Base-by-base conservation (phyloP, 2,329 filamentous ascomycete species). In the Trichoderma atrobrunneum region DNA sequence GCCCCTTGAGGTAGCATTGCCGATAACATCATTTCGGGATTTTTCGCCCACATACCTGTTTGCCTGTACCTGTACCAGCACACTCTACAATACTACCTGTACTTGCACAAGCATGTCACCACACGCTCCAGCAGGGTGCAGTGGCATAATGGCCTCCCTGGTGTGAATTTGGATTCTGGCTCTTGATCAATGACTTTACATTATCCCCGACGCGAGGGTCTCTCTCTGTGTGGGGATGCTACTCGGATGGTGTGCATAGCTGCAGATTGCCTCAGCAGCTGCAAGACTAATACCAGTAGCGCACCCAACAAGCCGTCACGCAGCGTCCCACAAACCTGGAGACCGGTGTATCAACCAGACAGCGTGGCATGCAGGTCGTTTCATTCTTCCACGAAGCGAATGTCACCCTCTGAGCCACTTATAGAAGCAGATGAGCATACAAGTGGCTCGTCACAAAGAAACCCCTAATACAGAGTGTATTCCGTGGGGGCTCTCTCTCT, bases 311-410 rank as follows among this genome's bases (percentile, higher is more conserved):
- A 43, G 57, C 24, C 24, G 64, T 64, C 34, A 72, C 60, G 63
- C 63, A 59, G 43, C 65, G 72, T 72, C 48, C 72, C 70, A 61
- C 70, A 48, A 28, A 61, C 70, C 64, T 66, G 60, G 64, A 72
- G 59, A 68, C 32, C 18, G 63, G 64, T 43, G 24, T 61, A n/a
- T 26, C 54, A 62, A 61, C 39, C 12, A 57, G 70, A 72, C 70
- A 61, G 64, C 64, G 64, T 72, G 54, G 61, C 72, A 65, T 72
- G 72, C 64, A 60, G 62, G 26, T 28, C 32, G 36, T 65, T 61
- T 71, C 51, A 28, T 48, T 57, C 48, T 70, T 64, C 68, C 36
- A 48, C 43, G 7, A 54, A 51, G 68, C 43, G 59, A 64, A 18
- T 63, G 43, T 24, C 24, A 59, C 64, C 64, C 34, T 28, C 24